A percentile compares a stretch with the other conserved stretches of the same genome.
Evolutionary conservation across 495 filamentous ascomycete genomes (phyloP).

Genomic region (Penicillium arizonense): DNA sequence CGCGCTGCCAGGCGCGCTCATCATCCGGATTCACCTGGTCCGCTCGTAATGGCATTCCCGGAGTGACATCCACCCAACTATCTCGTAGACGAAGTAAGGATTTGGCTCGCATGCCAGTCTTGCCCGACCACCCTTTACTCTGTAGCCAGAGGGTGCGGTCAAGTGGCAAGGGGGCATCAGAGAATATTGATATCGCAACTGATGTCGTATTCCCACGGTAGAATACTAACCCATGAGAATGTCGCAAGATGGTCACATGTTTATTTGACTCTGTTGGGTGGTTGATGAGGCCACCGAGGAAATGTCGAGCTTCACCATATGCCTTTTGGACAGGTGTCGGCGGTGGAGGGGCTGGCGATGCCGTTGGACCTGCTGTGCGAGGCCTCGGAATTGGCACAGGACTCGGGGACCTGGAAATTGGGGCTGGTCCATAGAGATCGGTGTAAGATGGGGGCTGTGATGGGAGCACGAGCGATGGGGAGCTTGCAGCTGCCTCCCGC

Average conservation of each 20-base stretch:
- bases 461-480: conserved; percentile 11
- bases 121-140: conserved; percentile 64
- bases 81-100: conserved; percentile 53
- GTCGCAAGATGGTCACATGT: conserved; percentile 65
- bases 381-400: conserved; percentile 6
- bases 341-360: conserved; percentile 2
- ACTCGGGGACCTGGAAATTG: background rate
- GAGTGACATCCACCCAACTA: conserved; percentile 66
- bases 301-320: conserved; percentile 57
- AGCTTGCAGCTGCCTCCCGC: conserved; percentile 8
- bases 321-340: conserved; percentile 35
- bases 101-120: conserved; percentile 65
- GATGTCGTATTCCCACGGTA: conserved; percentile 63
- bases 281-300: conserved; percentile 60
- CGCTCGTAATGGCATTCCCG: conserved; percentile 40
- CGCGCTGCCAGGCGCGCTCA: conserved; percentile 65
- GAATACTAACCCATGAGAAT: conserved; percentile 60
- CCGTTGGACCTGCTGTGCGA: conserved; percentile 15
- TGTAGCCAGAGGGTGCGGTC: conserved; percentile 65
- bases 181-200: conserved; percentile 60
- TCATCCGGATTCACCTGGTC: conserved; percentile 47
- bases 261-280: conserved; percentile 64
- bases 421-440: conserved; percentile 17
- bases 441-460: conserved; percentile 22
- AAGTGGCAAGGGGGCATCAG: conserved; percentile 51